Base-by-base conservation (phyloP, 2,329 filamentous ascomycete species). In the Diaporthe aspalathi region DNA sequence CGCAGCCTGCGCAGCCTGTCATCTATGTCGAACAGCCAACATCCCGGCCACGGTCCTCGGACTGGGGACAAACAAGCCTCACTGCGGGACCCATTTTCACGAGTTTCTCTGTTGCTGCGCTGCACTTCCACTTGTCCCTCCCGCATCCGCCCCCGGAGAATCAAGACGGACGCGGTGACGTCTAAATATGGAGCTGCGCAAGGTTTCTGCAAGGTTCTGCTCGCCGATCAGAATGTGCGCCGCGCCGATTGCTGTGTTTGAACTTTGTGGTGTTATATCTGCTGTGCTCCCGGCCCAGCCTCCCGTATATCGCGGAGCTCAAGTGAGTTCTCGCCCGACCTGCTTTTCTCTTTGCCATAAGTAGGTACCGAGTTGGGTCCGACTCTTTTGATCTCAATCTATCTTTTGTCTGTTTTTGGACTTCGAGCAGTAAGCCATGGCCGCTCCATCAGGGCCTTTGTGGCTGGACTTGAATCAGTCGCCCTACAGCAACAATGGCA, bases 381-480 rank as follows among this genome's bases (percentile, higher is more conserved):
- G 27, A 50, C 67, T 68, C 54, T 68, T 52, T 49, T 43, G n/a
- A 20, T 32, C 24, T 17, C 45, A 14, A 27, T 32, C n/a, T 40
- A 50, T 32, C 14, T 52, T n/a, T n/a, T 50, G 52, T 47, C 43
- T 43, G 49, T 56, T 20, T 16, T 17, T 50, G 52, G 35, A 53
- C 40, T 50, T n/a, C 22, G 11, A 68, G 35, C 53, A 68, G 32
- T 32, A 52, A 54, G 29, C 12, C 17, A 70, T 70, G 68, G 50
- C 60, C 47, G 68, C 68, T 67, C 68, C 68, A 43, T 40, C 54
- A 20, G 22, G 56, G 17, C 67, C 53, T 22, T 38, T 66, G 40
- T 66, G 70, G 70, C 43, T 72, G 24, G 67, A 72, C 67, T 69
- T 73, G 29, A 66, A 67, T 29, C 49, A 73, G 52, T 71, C 72